Conservation (phyloP, 2,329 filamentous ascomycete species). For the Graphilbum ipis-grandicollis region DNA sequence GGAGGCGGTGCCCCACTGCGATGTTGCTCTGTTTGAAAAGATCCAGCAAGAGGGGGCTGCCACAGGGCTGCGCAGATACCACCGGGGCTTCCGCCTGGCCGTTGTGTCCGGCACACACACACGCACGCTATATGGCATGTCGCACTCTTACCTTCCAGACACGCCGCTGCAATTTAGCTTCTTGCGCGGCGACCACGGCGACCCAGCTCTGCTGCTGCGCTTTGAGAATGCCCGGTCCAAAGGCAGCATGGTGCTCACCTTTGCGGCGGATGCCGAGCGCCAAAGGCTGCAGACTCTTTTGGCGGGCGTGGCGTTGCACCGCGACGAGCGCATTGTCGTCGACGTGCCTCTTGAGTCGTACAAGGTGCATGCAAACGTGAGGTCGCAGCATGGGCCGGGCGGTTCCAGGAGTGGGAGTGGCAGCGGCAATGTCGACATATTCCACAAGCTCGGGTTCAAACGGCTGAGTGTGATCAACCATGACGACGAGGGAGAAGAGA, state of each 20-base stretch:
- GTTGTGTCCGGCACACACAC: conserved; percentile 62
- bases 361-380: conserved; percentile 19
- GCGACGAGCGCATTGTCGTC: conserved; percentile 51
- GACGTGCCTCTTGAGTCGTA: conserved; percentile 52
- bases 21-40: conserved; percentile 60
- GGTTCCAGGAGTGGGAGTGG: conserved; percentile 36
- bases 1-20: conserved; percentile 55
- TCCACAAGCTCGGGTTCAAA: conserved; percentile 44
- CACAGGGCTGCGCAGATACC: conserved; percentile 52
- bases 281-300: conserved; percentile 55
- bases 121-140: conserved; percentile 61
- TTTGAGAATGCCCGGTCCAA: conserved; percentile 48
- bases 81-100: conserved; percentile 64
- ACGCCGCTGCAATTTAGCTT: conserved; percentile 64
- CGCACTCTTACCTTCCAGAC: conserved; percentile 47
- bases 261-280: conserved; percentile 55
- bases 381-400: conserved; percentile 15
- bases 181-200: conserved; percentile 51
- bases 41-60: conserved; percentile 51
- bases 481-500: conserved; percentile 42
- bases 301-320: conserved; percentile 50
- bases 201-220: conserved; percentile 52
- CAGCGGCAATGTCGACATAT: conserved; percentile 29
- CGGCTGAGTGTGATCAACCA: conserved; percentile 56
- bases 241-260: conserved; percentile 61